phyloP scores from a whole-genome alignment of 139 green algal genomes.

The Chlorella sp. region DNA sequence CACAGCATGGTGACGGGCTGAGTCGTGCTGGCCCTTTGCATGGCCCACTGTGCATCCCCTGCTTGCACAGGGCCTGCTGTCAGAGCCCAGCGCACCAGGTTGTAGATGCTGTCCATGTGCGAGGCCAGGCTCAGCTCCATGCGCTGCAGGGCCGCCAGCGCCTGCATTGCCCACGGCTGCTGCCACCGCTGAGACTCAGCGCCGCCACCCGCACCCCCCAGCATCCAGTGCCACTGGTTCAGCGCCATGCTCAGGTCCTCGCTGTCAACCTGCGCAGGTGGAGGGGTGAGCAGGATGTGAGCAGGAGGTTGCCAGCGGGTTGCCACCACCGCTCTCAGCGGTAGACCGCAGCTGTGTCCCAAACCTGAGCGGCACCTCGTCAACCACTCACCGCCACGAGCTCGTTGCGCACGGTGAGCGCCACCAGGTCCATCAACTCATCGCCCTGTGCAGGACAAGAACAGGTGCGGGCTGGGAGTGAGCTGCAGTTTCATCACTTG shows the following conservation, averaged over 20 bases:
- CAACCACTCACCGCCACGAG: no score
- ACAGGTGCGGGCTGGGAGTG: no score
- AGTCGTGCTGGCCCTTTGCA: no score
- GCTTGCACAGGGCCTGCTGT: neutral
- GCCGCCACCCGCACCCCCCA: neutral
- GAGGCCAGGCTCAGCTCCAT: conserved; percentile 52
- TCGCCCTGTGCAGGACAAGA: no score
- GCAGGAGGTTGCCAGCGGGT: no score
- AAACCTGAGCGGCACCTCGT: no score
- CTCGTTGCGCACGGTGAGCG: no score
- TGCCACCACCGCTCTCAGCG: no score
- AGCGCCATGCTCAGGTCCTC: conserved; percentile 44
- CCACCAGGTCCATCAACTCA: no score
- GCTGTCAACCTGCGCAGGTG: conserved; percentile 30
- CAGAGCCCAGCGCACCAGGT: conserved; percentile 6
- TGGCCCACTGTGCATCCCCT: neutral
- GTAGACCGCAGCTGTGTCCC: no score
- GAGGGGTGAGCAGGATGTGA: neutral
- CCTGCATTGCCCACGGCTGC: conserved; percentile 53
- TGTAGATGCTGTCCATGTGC: conserved; percentile 61
- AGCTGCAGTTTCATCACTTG: no score
- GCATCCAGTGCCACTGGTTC: conserved; percentile 29
- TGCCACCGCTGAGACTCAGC: conserved; percentile 28
- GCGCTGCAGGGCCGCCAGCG: conserved; percentile 59
- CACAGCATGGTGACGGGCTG: no score